A percentile compares a stretch with the other conserved stretches of the same genome.
phyloP scores from a whole-genome alignment of 805 yeast genomes.

The Lipomyces orientalis region DNA sequence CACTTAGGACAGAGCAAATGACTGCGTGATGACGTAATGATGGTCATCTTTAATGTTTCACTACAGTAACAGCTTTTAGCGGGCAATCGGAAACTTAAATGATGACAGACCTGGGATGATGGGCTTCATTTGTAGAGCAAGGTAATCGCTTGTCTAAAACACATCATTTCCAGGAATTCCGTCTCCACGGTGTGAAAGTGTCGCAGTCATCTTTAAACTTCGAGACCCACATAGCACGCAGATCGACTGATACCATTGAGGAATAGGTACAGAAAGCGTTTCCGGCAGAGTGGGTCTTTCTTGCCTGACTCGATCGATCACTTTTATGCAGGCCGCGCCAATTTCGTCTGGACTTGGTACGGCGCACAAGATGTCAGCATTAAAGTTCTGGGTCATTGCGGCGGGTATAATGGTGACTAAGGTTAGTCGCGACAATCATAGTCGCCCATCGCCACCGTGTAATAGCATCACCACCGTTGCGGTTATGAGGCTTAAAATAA shows the following conservation, averaged over 20 bases:
- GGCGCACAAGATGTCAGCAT: slow-evolving; percentile 1
- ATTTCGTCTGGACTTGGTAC: neutral
- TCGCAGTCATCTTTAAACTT: too few species aligned
- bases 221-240: too few species aligned
- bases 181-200: too few species aligned
- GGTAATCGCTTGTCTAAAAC: neutral
- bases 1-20: neutral
- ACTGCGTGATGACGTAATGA: neutral
- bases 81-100: neutral
- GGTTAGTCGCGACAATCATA: too few species aligned
- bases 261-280: too few species aligned
- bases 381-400: slow-evolving; percentile 1
- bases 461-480: too few species aligned
- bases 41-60: neutral
- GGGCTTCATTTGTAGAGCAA: neutral
- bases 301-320: too few species aligned
- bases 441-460: too few species aligned
- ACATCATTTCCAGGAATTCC: slow-evolving; percentile 1
- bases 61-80: neutral
- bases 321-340: neutral
- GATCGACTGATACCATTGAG: too few species aligned
- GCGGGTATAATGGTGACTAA: neutral
- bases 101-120: neutral
- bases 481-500: too few species aligned
- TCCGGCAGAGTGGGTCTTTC: too few species aligned